Percentiles rank a stretch among this genome's conserved stretches.
Conservation (phyloP, 495 filamentous ascomycete species). For the Cercophora scortea region DNA sequence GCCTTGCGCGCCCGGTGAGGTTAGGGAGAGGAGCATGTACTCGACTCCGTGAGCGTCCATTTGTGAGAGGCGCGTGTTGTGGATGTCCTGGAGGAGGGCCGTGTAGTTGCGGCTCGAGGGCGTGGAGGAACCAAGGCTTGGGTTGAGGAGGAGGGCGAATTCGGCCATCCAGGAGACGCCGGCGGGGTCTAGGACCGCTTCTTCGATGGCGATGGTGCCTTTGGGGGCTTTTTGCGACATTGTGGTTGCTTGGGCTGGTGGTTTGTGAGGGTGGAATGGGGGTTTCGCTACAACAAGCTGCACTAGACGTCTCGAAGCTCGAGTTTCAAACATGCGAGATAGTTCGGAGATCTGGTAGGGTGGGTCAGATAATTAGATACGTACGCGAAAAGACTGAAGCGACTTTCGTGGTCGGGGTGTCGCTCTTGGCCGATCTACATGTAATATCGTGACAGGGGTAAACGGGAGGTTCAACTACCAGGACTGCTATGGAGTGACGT, state of each 20-base stretch:
- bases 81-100: constrained; percentile 30
- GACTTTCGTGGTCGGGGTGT: neutral
- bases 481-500: neutral
- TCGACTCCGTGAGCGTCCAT: constrained; percentile 54
- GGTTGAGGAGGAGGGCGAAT: constrained; percentile 22
- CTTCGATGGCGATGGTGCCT: constrained; percentile 49
- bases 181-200: constrained; percentile 44
- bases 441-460: neutral
- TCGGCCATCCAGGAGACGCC: constrained; percentile 21
- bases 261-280: neutral
- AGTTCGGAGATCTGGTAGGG: too few relatives aligned
- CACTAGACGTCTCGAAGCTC: too few relatives aligned
- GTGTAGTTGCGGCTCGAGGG: constrained; percentile 8
- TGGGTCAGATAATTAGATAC: too few relatives aligned
- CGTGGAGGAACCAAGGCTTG: constrained; percentile 6
- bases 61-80: constrained; percentile 39
- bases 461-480: neutral
- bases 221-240: constrained; percentile 31
- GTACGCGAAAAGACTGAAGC: neutral
- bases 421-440: neutral
- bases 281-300: too few relatives aligned
- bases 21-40: constrained; percentile 51
- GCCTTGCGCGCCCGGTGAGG: constrained; percentile 51
- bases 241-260: neutral
- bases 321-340: too few relatives aligned